Percentiles rank a stretch among this genome's conserved stretches.
phyloP scores from a whole-genome alignment of 176 grass and related monocot species.

The Avena atlantica region DNA sequence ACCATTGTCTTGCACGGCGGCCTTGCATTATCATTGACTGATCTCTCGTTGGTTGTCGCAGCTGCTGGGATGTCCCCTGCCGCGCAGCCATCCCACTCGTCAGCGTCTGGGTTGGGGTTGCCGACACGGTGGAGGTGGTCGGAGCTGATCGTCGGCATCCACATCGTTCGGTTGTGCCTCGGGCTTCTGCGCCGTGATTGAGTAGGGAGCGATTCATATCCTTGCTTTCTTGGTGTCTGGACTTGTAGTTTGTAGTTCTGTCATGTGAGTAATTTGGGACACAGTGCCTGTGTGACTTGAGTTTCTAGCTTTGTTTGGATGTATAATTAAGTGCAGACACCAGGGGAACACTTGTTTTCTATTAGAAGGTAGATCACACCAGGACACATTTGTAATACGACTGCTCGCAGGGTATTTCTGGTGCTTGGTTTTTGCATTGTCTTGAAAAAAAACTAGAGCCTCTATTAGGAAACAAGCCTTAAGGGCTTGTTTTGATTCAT shows the following conservation, averaged over 20 bases:
- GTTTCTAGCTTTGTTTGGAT: conserved; percentile 32
- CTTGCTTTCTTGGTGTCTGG: not conserved
- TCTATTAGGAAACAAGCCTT: too few relatives aligned
- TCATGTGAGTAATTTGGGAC: conserved; percentile 37
- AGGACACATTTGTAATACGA: conserved; percentile 33
- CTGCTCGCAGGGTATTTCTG: not conserved
- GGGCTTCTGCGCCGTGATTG: conserved; percentile 44
- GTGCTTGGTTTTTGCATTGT: not conserved
- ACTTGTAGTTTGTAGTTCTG: conserved; percentile 26
- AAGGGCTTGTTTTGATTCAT: too few relatives aligned
- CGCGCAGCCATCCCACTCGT: conserved; percentile 48
- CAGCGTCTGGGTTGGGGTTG: conserved; percentile 36
- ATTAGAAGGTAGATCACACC: conserved; percentile 49
- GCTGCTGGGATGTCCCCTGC: conserved; percentile 60
- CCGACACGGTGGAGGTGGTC: conserved; percentile 44
- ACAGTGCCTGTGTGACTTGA: not conserved
- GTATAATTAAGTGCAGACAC: conserved; percentile 12
- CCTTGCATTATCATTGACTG: not conserved
- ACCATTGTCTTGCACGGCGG: not conserved
- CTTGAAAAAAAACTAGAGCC: too few relatives aligned
- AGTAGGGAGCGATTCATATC: not conserved
- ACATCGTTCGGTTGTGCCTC: conserved; percentile 50
- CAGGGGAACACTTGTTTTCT: conserved; percentile 13
- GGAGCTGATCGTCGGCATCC: conserved; percentile 46
- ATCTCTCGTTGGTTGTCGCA: conserved; percentile 38